phyloP scores from a whole-genome alignment of 306 rosid species.

The Vigna nakashimae region DNA sequence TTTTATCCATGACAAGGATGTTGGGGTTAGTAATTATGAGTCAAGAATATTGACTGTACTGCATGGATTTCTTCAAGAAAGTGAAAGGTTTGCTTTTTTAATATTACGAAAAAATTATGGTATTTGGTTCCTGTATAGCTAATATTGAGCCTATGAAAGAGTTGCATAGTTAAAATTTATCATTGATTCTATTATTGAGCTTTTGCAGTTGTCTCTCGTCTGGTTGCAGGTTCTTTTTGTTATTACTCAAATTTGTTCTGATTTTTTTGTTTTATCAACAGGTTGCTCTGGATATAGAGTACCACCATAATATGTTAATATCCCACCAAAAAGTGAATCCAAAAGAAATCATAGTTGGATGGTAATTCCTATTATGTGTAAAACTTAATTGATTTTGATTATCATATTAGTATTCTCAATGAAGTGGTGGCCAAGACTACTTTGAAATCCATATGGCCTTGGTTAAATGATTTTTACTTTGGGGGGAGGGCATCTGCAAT shows the following conservation, averaged over 20 bases:
- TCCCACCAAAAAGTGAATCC: conserved; percentile 97
- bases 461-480: conserved; percentile 1
- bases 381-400: neutral
- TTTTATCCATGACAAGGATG: neutral
- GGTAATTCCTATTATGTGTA: conserved; percentile 54
- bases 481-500: neutral
- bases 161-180: neutral
- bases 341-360: conserved; percentile 93
- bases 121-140: neutral
- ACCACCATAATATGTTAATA: conserved; percentile 85
- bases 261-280: conserved; percentile 31
- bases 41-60: conserved; percentile 13
- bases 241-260: neutral
- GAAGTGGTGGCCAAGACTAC: neutral
- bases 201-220: neutral
- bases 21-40: neutral
- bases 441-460: neutral
- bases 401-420: neutral
- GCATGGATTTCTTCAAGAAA: neutral
- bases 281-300: conserved; percentile 98
- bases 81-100: neutral
- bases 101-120: neutral
- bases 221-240: conserved; percentile 15
- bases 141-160: neutral
- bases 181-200: neutral